phyloP scores from a whole-genome alignment of 2,329 filamentous ascomycete species.

The Aureobasidium sp. region DNA sequence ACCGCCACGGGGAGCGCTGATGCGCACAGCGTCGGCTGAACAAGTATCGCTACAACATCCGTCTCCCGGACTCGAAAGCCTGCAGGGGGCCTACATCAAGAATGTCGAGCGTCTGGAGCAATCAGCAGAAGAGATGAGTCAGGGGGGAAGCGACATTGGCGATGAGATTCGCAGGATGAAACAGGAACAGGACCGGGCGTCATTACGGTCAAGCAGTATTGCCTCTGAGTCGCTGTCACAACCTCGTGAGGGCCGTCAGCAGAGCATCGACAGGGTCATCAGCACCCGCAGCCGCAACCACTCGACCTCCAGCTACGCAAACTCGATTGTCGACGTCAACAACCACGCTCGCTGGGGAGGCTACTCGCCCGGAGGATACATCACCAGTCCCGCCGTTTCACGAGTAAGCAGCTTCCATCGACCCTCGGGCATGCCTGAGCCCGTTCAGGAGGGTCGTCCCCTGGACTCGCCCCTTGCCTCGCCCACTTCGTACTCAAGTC shows the following conservation, averaged over 20 bases:
- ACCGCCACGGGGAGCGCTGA: constrained; percentile 5
- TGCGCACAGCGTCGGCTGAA: constrained; percentile 19
- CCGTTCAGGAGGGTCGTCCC: constrained; percentile 29
- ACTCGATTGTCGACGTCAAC: constrained; percentile 65
- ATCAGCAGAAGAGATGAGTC: constrained; percentile 66
- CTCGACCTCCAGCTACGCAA: constrained; percentile 38
- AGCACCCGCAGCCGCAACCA: constrained; percentile 33
- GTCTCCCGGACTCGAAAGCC: constrained; percentile 15
- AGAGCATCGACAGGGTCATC: constrained; percentile 13
- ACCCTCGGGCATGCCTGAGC: constrained; percentile 31
- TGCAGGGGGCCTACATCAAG: constrained; percentile 26
- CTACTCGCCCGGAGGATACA: constrained; percentile 61
- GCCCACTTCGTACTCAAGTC: constrained; percentile 8
- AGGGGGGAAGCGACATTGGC: constrained; percentile 65
- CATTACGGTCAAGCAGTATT: constrained; percentile 38
- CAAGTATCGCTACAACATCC: constrained; percentile 17
- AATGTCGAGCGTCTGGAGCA: constrained; percentile 71
- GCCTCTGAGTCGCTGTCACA: constrained; percentile 3
- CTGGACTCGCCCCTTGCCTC: constrained; percentile 29
- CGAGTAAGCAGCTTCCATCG: constrained; percentile 22
- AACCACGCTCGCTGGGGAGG: constrained; percentile 59
- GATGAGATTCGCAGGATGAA: constrained; percentile 70
- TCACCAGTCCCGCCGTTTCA: constrained; percentile 59
- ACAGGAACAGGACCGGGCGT: constrained; percentile 61
- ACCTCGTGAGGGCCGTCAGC: not conserved